phyloP scores from a whole-genome alignment of 208 protist species.

The Borovskyia barvae region DNA sequence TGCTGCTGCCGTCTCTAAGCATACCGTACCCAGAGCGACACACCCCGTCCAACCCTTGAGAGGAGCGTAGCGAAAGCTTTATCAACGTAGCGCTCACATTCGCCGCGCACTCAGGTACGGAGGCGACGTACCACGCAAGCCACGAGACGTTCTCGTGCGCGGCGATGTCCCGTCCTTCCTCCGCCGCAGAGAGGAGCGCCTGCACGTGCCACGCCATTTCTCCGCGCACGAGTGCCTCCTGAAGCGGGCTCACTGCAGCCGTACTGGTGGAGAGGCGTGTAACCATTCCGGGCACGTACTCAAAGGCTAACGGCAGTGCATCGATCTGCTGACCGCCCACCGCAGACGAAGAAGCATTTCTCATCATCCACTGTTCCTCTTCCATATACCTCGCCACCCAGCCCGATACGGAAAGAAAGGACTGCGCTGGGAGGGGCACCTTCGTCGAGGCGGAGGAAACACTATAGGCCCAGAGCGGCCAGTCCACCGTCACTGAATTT shows the following conservation, averaged over 20 bases:
- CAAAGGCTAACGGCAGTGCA: conserved; percentile 15
- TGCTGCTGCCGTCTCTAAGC: no score
- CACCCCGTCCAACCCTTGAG: conserved; percentile 17
- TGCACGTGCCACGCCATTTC: conserved; percentile 10
- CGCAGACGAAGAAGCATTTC: neutral
- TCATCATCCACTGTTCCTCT: conserved; percentile 12
- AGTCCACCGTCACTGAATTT: conserved; percentile 17
- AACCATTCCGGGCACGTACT: conserved; percentile 27
- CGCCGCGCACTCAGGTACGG: conserved; percentile 1
- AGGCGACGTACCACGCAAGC: neutral
- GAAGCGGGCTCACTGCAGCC: neutral
- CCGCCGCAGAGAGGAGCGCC: neutral
- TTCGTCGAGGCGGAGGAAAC: neutral
- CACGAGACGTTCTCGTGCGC: neutral
- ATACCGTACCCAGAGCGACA: conserved; percentile 18
- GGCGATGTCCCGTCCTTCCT: conserved; percentile 1
- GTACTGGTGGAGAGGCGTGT: conserved; percentile 3
- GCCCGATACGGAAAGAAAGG: conserved; percentile 10
- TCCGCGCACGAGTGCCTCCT: conserved; percentile 2
- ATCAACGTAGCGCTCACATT: conserved; percentile 13
- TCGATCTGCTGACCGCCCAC: neutral
- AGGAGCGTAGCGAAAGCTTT: neutral
- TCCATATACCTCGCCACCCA: conserved; percentile 11
- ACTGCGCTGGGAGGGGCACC: neutral
- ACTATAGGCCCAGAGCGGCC: conserved; percentile 2